phyloP scores from a whole-genome alignment of 768 basidiomycete genomes.

The Leucocoprinus leucothites region DNA sequence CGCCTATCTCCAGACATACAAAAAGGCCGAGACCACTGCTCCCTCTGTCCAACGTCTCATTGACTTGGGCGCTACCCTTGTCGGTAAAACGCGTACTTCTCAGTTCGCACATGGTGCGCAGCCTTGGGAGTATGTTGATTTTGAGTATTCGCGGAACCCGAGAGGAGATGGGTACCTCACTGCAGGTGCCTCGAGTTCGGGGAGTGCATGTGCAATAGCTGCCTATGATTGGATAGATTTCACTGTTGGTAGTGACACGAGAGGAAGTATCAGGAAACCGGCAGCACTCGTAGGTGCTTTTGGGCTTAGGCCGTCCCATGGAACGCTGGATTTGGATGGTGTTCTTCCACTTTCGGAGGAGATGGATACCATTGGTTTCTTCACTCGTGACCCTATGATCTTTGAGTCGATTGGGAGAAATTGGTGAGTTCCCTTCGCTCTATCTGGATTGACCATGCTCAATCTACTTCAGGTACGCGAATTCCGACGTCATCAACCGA shows the following conservation, averaged over 20 bases:
- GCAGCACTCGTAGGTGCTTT: slow-evolving; percentile 35
- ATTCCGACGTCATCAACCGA: slow-evolving; percentile 24
- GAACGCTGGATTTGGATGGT: slow-evolving; percentile 29
- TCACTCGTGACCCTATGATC: slow-evolving; percentile 29
- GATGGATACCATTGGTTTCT: slow-evolving; percentile 37
- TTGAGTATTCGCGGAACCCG: slow-evolving; percentile 35
- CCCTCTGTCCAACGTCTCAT: slow-evolving; percentile 43
- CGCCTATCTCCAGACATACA: slow-evolving; percentile 30
- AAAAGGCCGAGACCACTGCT: slow-evolving; percentile 31
- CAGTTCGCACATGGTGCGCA: slow-evolving; percentile 49
- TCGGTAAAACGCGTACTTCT: slow-evolving; percentile 53
- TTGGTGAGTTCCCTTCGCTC: slow-evolving; percentile 23
- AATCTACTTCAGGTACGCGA: slow-evolving; percentile 25
- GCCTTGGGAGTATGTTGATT: slow-evolving; percentile 35
- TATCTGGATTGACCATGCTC: not conserved
- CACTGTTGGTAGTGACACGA: slow-evolving; percentile 35
- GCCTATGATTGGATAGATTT: slow-evolving; percentile 37
- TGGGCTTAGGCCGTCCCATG: slow-evolving; percentile 32
- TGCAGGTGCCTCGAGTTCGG: slow-evolving; percentile 35
- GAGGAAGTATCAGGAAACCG: slow-evolving; percentile 38
- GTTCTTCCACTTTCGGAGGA: slow-evolving; percentile 35
- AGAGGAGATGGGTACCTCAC: slow-evolving; percentile 34
- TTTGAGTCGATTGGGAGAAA: slow-evolving; percentile 24
- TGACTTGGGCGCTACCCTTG: slow-evolving; percentile 44
- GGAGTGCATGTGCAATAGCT: slow-evolving; percentile 36